Conservation (phyloP, 202 grass and related monocot species). For the Schoenoplectus triqueter region DNA sequence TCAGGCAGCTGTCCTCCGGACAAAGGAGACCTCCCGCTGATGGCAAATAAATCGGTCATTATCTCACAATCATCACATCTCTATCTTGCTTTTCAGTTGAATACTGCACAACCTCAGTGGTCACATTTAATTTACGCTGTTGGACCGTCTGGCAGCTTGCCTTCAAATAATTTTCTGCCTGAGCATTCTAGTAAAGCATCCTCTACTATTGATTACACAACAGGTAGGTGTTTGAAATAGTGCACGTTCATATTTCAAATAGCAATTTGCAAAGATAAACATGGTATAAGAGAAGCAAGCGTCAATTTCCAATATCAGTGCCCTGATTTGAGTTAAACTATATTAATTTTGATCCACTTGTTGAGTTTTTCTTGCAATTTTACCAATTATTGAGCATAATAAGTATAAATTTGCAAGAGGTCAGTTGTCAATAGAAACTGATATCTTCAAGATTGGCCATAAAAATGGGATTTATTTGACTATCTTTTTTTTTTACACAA, state of each 20-base stretch:
- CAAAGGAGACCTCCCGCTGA: conserved; percentile 51
- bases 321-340: not conserved
- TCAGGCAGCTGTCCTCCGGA: conserved; percentile 54
- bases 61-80: conserved; percentile 45
- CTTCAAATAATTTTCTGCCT: conserved; percentile 37
- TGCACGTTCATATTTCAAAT: conserved; percentile 4
- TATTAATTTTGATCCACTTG: not conserved
- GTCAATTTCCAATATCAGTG: not conserved
- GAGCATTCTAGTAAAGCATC: conserved; percentile 43
- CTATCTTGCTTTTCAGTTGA: conserved; percentile 74
- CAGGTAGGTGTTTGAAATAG: conserved; percentile 32
- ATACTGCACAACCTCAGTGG: conserved; percentile 5
- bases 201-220: conserved; percentile 45
- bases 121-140: conserved; percentile 65
- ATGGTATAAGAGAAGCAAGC: not conserved
- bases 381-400: not conserved
- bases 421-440: not conserved
- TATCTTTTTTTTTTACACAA: not conserved
- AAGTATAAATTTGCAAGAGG: not conserved
- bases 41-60: conserved; percentile 48
- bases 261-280: not conserved
- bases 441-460: not conserved
- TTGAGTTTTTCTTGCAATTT: not conserved
- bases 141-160: conserved; percentile 47
- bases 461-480: not conserved